Base-by-base conservation (phyloP, 805 yeast species). In the Kuraishia hungarica region DNA sequence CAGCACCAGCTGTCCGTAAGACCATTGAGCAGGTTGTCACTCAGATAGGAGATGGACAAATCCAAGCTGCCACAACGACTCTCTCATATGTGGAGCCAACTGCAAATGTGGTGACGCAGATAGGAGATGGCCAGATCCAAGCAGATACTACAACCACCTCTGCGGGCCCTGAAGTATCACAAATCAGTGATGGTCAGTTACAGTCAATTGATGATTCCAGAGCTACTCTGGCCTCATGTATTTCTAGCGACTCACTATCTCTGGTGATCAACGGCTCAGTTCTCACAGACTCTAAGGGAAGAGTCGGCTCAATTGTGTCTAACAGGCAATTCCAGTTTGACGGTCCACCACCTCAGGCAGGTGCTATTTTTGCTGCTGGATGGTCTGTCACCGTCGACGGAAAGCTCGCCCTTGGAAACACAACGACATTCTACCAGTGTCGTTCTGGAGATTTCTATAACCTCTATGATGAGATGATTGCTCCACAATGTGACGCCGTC, bases 301-400 rank as follows among this genome's bases (percentile, higher is more conserved):
- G 93, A 79, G 72, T 86, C 61, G 92, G 92, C 62, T 80, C 90
- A 53, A 84, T 86, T 71, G 93, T 86, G 62, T 84, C 91, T 54
- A 86, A 86, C 83, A 78, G 87, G 76, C 93, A 86, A 75, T 83
- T 84, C 79, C 89, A 84, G 73, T 84, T 83, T 66, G 89, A 85
- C 67, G 89, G 89, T 67, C 88, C 88, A 56, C 86, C 88, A 73
- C 91, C 92, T 66, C 93, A 86, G 77, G 89, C 87, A 39, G 88
- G 87, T 71, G 77, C 87, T 57, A 78, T 83, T 62, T 80, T 77
- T 64, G 85, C 87, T 59, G 80, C 78, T 51, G 86, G 86, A 58
- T 81, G 85, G 86, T 75, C 82, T 53, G 74, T 81, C 57, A 73
- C 80, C 53, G 62, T 65, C 59, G 79, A 78, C 60, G 84, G 78